Evolutionary conservation across 768 basidiomycete species (phyloP).

Genomic region (Scleroderma citrinum): DNA sequence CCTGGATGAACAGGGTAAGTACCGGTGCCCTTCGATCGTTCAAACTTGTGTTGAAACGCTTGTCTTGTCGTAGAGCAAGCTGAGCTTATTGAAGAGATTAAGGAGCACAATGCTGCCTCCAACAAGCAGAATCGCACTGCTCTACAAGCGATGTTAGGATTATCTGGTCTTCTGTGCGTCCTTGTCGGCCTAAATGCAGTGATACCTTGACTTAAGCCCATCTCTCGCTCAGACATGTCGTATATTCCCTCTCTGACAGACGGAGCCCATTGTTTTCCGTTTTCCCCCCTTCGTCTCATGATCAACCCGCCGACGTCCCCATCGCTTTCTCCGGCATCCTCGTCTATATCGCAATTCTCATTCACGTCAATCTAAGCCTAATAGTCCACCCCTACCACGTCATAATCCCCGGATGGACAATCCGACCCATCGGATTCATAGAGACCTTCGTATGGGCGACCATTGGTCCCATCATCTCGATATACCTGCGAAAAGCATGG

Average conservation of each 20-base stretch:
- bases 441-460: slow-evolving; percentile 36
- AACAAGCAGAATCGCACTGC: slow-evolving; percentile 37
- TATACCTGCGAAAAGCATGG: slow-evolving; percentile 46
- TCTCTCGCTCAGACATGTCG: slow-evolving; percentile 36
- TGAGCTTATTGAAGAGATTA: slow-evolving; percentile 45
- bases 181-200: background rate
- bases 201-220: slow-evolving; percentile 7
- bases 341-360: slow-evolving; percentile 41
- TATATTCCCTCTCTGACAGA: slow-evolving; percentile 38
- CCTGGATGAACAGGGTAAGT: slow-evolving; percentile 53
- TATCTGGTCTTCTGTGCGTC: slow-evolving; percentile 45
- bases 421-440: slow-evolving; percentile 27
- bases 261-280: slow-evolving; percentile 45
- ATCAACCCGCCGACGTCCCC: slow-evolving; percentile 18
- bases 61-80: slow-evolving; percentile 47
- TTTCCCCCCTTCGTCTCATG: slow-evolving; percentile 28
- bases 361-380: slow-evolving; percentile 46
- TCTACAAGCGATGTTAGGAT: slow-evolving; percentile 36
- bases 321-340: slow-evolving; percentile 43
- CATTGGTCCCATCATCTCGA: slow-evolving; percentile 43
- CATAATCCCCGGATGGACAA: slow-evolving; percentile 19
- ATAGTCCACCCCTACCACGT: slow-evolving; percentile 34
- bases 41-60: background rate
- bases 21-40: background rate
- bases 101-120: slow-evolving; percentile 36